Evolutionary conservation across 2,329 filamentous ascomycete genomes (phyloP).

Genomic region (Teratosphaeria epicoccoides): DNA sequence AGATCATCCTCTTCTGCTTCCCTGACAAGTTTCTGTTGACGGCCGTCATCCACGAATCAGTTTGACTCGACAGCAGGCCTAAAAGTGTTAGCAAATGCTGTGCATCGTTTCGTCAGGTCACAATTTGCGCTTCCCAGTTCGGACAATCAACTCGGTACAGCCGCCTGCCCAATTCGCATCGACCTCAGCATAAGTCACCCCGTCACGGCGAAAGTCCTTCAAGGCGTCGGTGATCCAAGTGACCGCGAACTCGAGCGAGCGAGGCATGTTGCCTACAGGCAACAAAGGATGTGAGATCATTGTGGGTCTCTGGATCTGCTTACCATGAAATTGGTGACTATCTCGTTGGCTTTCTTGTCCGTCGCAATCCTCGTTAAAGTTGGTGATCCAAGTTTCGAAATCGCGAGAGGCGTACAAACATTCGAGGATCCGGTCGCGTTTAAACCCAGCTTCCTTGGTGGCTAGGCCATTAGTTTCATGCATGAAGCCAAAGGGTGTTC

Average conservation of each 20-base stretch:
- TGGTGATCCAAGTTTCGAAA: slow-evolving; percentile 32
- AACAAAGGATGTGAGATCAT: slow-evolving; percentile 22
- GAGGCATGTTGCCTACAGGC: slow-evolving; percentile 24
- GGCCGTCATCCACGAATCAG: slow-evolving; percentile 47
- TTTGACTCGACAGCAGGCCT: slow-evolving; percentile 37
- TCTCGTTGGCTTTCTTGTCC: slow-evolving; percentile 28
- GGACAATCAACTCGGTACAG: too few relatives aligned
- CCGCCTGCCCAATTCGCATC: too few relatives aligned
- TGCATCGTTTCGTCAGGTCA: slow-evolving; percentile 3
- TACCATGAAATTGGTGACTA: slow-evolving; percentile 23
- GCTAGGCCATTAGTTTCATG: slow-evolving; percentile 26
- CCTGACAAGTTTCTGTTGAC: slow-evolving; percentile 42
- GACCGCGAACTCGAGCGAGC: slow-evolving; percentile 23
- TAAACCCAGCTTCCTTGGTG: slow-evolving; percentile 36
- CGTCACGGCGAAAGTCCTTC: slow-evolving; percentile 4
- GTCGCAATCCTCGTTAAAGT: slow-evolving; percentile 30
- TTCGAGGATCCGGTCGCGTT: slow-evolving; percentile 16
- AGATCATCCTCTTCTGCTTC: slow-evolving; percentile 38
- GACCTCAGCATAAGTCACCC: background rate
- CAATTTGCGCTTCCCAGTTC: too few relatives aligned
- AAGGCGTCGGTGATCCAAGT: slow-evolving; percentile 8
- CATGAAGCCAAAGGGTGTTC: slow-evolving; percentile 21
- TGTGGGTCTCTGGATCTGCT: slow-evolving; percentile 26
- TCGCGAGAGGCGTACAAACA: too few relatives aligned
- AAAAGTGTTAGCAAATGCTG: slow-evolving; percentile 31